Conservation (phyloP, 441 rosid species). For the Erodium texanum region DNA sequence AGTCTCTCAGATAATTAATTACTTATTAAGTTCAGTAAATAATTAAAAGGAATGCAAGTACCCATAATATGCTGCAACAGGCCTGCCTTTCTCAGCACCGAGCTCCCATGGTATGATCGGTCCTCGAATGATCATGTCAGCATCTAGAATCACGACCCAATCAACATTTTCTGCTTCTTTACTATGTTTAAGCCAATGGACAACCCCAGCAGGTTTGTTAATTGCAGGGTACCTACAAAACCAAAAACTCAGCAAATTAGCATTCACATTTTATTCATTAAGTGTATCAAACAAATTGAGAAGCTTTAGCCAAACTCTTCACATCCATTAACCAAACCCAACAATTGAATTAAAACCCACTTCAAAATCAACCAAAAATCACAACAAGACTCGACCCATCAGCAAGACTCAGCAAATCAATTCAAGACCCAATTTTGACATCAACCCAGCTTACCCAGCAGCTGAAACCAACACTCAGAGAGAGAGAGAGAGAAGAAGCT, state of each 20-base stretch:
- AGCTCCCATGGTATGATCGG: constrained; percentile 95
- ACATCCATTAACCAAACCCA: not conserved
- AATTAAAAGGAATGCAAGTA: constrained; percentile 20
- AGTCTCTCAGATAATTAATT: constrained; percentile 8
- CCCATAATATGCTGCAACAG: constrained; percentile 93
- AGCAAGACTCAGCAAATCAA: not conserved
- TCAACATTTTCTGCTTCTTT: constrained; percentile 80
- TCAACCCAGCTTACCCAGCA: not conserved
- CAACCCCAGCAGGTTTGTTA: constrained; percentile 95
- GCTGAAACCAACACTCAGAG: not conserved
- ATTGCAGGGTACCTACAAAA: constrained; percentile 86
- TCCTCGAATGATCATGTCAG: constrained; percentile 92
- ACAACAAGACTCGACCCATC: not conserved
- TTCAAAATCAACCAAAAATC: not conserved
- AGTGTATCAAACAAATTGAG: not conserved
- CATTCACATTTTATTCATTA: not conserved
- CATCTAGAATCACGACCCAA: constrained; percentile 97
- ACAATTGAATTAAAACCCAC: not conserved
- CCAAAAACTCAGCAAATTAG: not conserved
- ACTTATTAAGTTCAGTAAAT: constrained; percentile 3
- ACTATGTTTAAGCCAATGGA: constrained; percentile 89
- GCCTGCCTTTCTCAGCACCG: constrained; percentile 80
- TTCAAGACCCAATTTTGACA: not conserved
- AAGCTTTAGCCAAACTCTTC: not conserved
- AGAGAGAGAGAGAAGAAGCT: not conserved